Percentiles rank a stretch among this genome's conserved stretches.
Conservation (phyloP, 2,329 filamentous ascomycete genomes). For the Scortechinia acanthostroma region DNA sequence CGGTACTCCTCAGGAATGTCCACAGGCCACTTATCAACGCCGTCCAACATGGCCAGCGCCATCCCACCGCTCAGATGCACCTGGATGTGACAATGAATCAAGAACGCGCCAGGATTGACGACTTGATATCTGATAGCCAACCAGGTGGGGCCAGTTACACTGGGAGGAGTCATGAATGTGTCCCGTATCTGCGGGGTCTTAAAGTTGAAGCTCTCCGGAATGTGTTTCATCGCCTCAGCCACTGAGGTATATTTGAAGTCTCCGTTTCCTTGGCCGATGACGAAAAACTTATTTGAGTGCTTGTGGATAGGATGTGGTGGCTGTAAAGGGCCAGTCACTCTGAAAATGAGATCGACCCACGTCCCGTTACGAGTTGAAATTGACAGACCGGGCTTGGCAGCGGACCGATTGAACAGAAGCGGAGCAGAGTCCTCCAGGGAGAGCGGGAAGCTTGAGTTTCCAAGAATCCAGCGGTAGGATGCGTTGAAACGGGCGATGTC, state of each 20-base stretch:
- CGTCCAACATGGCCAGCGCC: constrained; percentile 24
- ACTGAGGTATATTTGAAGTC: constrained; percentile 29
- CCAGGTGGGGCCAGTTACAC: constrained; percentile 15
- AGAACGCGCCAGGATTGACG: constrained; percentile 22
- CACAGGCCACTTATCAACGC: constrained; percentile 21
- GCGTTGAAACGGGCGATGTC: constrained; percentile 9
- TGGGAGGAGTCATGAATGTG: constrained; percentile 19
- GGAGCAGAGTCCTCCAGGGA: constrained; percentile 16
- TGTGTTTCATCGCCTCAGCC: constrained; percentile 21
- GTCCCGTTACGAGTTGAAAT: constrained; percentile 18
- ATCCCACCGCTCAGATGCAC: constrained; percentile 24
- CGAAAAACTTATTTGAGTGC: constrained; percentile 33
- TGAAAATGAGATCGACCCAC: constrained; percentile 27
- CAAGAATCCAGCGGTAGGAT: constrained; percentile 25
- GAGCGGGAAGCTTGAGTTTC: constrained; percentile 16
- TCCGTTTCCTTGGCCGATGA: constrained; percentile 27
- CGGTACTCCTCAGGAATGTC: background rate
- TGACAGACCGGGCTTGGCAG: constrained; percentile 15
- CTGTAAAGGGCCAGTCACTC: constrained; percentile 8
- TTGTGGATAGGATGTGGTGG: constrained; percentile 36
- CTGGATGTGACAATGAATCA: constrained; percentile 26
- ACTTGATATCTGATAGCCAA: constrained; percentile 24
- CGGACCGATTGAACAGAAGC: constrained; percentile 20
- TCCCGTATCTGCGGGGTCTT: constrained; percentile 29
- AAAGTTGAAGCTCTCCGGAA: constrained; percentile 31